Conservation (phyloP, 2,329 filamentous ascomycete genomes). For the Chrysoporthe puriensis region DNA sequence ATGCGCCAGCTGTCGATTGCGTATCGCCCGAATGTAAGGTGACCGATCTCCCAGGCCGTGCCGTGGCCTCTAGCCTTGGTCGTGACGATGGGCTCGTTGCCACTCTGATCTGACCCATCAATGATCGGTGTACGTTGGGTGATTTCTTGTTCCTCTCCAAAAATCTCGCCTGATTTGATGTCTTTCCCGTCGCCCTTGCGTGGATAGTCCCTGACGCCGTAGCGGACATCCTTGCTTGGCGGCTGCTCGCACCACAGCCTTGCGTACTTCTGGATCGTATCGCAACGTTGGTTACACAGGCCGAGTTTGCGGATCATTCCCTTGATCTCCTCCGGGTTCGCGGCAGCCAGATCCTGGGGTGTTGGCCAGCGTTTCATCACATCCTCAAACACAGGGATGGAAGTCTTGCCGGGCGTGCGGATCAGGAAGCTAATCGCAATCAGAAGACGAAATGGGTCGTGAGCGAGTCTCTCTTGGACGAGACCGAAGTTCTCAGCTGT, state of each 20-base stretch:
- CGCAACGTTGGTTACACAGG: constrained; percentile 68
- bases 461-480: constrained; percentile 78
- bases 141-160: constrained; percentile 33
- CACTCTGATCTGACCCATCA: constrained; percentile 12
- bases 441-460: constrained; percentile 78
- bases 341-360: constrained; percentile 62
- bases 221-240: constrained; percentile 62
- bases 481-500: constrained; percentile 70
- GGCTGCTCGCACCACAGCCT: constrained; percentile 67
- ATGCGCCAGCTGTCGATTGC: constrained; percentile 91
- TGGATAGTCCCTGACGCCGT: constrained; percentile 53
- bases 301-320: constrained; percentile 71
- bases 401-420: constrained; percentile 72
- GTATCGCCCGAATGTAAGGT: constrained; percentile 81
- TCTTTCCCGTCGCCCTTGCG: constrained; percentile 36
- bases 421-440: constrained; percentile 86
- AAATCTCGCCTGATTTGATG: constrained; percentile 36
- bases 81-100: constrained; percentile 29
- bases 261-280: constrained; percentile 71
- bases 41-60: constrained; percentile 79
- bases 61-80: constrained; percentile 31
- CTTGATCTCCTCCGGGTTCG: constrained; percentile 58
- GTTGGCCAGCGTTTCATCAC: constrained; percentile 72
- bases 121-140: neutral
- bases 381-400: constrained; percentile 74